phyloP scores from a whole-genome alignment of 2,329 filamentous ascomycete species.

The Monilinia vaccinii-corymbosi region DNA sequence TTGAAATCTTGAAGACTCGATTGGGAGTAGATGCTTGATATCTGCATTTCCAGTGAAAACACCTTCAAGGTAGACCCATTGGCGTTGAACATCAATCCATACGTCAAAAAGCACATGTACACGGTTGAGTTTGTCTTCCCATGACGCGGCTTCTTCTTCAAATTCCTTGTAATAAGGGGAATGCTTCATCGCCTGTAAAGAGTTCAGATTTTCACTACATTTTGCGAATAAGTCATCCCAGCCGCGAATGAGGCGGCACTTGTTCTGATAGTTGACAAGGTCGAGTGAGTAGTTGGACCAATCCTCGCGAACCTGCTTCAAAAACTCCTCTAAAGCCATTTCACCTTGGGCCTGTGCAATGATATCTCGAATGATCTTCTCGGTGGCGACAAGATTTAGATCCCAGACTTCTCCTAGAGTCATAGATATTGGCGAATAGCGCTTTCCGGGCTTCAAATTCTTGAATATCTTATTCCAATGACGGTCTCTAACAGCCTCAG shows the following conservation, averaged over 20 bases:
- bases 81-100: constrained; percentile 99
- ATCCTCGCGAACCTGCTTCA: constrained; percentile 90
- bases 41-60: constrained; percentile 98
- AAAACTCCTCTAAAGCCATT: constrained; percentile 95
- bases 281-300: constrained; percentile 96
- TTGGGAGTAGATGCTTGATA: constrained; percentile 94
- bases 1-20: constrained; percentile 93
- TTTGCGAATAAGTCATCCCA: constrained; percentile 99
- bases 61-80: constrained; percentile 98
- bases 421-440: constrained; percentile 89
- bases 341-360: constrained; percentile 95
- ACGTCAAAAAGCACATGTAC: constrained; percentile 98
- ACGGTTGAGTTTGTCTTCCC: constrained; percentile 97
- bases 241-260: constrained; percentile 91
- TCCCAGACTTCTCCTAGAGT: constrained; percentile 99
- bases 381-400: constrained; percentile 78
- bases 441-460: constrained; percentile 80
- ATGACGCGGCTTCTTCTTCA: constrained; percentile 89
- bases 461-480: constrained; percentile 99
- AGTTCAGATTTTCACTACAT: constrained; percentile 96
- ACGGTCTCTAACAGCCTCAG: constrained; percentile 88
- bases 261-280: constrained; percentile 94
- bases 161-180: constrained; percentile 99
- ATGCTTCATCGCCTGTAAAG: constrained; percentile 95
- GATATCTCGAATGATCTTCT: constrained; percentile 82